A percentile compares a stretch with the other conserved stretches of the same genome.
Conservation (phyloP, 2,329 filamentous ascomycete species). For the Colletotrichum echinochloae region DNA sequence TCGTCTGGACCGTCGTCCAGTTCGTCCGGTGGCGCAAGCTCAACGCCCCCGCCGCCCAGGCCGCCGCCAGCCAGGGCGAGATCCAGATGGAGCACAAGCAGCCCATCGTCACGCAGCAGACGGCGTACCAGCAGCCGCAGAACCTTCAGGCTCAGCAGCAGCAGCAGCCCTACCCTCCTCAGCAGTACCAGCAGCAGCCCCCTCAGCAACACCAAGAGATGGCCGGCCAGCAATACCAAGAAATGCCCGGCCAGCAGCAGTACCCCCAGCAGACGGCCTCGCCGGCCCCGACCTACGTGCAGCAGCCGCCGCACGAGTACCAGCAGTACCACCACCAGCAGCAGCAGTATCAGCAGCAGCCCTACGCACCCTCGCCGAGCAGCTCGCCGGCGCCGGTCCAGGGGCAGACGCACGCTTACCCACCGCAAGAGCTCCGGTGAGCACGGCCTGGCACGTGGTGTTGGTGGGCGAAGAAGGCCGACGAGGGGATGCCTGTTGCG, state of each 20-base stretch:
- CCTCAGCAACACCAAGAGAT: conserved; percentile 30
- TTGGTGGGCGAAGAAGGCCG: not conserved
- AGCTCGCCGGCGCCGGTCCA: conserved; percentile 26
- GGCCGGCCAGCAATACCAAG: conserved; percentile 16
- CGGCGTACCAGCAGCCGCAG: conserved; percentile 44
- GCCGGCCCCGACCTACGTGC: not conserved
- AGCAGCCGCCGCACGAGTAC: conserved; percentile 7
- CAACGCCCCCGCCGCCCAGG: conserved; percentile 26
- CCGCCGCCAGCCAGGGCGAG: conserved; percentile 44
- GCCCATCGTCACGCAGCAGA: conserved; percentile 35
- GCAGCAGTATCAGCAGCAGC: conserved; percentile 25
- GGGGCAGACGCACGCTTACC: conserved; percentile 19
- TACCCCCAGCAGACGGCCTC: not conserved
- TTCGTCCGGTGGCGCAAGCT: conserved; percentile 53
- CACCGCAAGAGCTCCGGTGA: conserved; percentile 31
- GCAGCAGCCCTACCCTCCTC: conserved; percentile 8
- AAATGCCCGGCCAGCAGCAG: conserved; percentile 7
- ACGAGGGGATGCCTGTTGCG: not conserved
- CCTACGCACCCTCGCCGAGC: conserved; percentile 23
- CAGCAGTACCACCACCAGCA: conserved; percentile 13
- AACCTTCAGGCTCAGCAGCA: conserved; percentile 21
- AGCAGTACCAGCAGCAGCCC: conserved; percentile 21
- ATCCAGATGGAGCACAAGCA: conserved; percentile 50
- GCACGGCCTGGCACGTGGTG: not conserved
- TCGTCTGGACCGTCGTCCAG: conserved; percentile 51